Evolutionary conservation across 2,329 filamentous ascomycete species (phyloP), one percentile per base, ranked within the genome.

Genomic region (Beauveria sp.): DNA sequence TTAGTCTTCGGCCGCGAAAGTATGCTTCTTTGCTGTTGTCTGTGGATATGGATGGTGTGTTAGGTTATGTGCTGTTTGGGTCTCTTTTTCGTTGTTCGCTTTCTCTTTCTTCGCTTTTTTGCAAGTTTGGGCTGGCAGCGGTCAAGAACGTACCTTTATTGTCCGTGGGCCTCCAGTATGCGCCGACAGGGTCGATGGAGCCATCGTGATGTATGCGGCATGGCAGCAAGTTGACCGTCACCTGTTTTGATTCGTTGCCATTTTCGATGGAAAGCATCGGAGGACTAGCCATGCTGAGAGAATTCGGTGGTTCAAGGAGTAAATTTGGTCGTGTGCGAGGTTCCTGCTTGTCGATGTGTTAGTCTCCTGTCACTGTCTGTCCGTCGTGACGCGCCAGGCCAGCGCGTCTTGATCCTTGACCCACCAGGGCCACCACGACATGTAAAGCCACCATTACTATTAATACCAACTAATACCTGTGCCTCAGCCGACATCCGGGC

Each of bases 131-230:
- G 16, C 24, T n/a, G 18, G 38, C 40, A 30, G 38, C 3, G 10
- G 18, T 45, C 12, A 16, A n/a, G 2, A 26, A 57, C 79, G 70
- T 69, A 80, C 79, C 80, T 69, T 72, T 73, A 66, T 65, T 77
- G 28, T 73, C 70, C 34, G 70, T 73, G 0, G 90, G 89, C 6
- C 77, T 79, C 91, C 92, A 97, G 71, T 90, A 91, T 49, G 85
- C 78, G 24, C 82, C 73, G 5, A 82, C 77, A 1, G 85, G 78
- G 56, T 86, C 82, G 59, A 93, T 78, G 1, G 86, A 79, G 1
- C 93, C 93, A 67, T 89, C 85, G 73, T 96, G 88, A 68, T 93
- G 82, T 69, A 97, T 85, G 60, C 85, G 84, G 68, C 90, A 95
- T 3, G 93, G 92, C 16, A 97, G 80, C 22, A 96, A 77, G 69